Base-by-base conservation (phyloP, 345 rosid species). In the Trapa incisa region DNA sequence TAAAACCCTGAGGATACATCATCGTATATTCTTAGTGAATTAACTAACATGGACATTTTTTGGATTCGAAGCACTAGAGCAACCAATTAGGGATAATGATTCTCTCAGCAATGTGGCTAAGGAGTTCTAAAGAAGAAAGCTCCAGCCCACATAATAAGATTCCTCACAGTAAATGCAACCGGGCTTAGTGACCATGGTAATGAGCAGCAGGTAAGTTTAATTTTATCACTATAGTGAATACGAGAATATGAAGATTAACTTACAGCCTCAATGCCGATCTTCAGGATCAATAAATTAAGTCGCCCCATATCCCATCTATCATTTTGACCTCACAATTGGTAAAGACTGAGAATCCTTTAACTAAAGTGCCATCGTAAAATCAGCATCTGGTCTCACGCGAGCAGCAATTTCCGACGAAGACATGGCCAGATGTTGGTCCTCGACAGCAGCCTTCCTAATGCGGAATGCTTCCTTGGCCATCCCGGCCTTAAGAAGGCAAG, bases 401-500 rank as follows among this genome's bases (percentile, higher is more conserved):
- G 66, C 29, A 65, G 73, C 73, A 73, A 69, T 83, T 66, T 80
- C 72, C 66, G 65, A 70, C 68, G 81, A 48, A 68, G 82, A 65
- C 39, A 75, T 70, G 72, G 54, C 76, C 73, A 76, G 68, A 69
- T 72, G 80, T 64, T 47, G 75, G 63, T 72, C 81, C 77, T 77
- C 77, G 37, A 73, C 53, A 62, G 76, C 77, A 65, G 75, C 77
- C 66, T 77, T 77, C 74, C 68, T 74, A 67, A 90, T 67, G 7
- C 66, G 80, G 71, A 69, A 78, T 43, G 96, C 98, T 77, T 90
- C 98, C 61, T 73, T 81, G 66, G 92, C 85, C 96, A 88, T 88
- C 73, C 98, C 98, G 45, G 93, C 89, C 76, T 93, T 93, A 67
- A 86, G 76, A 75, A 93, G 92, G 79, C 86, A 85, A 71, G 96